phyloP scores from a whole-genome alignment of 108 stramenopile genomes.

The Cyclostephanos invisitatus region DNA sequence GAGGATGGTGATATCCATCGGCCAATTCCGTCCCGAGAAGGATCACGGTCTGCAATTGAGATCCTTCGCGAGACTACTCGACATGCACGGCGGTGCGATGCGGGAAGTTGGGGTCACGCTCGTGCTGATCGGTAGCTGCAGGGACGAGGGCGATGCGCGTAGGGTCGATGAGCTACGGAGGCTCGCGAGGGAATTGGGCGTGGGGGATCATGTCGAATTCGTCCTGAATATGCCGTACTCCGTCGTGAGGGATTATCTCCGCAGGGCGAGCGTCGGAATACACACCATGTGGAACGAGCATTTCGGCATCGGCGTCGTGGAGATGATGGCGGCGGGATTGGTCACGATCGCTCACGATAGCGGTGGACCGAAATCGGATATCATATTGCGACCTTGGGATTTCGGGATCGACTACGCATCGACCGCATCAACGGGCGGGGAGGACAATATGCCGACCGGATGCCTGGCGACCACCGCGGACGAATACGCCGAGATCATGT shows the following conservation, averaged over 20 bases:
- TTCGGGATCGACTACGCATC: constrained; percentile 8
- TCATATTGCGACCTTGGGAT: constrained; percentile 49
- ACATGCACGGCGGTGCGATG: constrained; percentile 17
- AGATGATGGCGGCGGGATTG: constrained; percentile 98
- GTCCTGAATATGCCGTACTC: constrained; percentile 89
- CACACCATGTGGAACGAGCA: constrained; percentile 99
- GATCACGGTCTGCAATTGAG: constrained; percentile 90
- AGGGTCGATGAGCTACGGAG: constrained; percentile 67
- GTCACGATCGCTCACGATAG: constrained; percentile 93
- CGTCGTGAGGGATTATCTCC: constrained; percentile 77
- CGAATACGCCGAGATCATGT: constrained; percentile 75
- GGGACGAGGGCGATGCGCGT: constrained; percentile 79
- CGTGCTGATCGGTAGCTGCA: constrained; percentile 92
- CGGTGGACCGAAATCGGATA: constrained; percentile 94
- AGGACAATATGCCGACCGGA: constrained; percentile 43
- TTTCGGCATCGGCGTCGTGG: constrained; percentile 99
- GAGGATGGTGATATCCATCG: constrained; percentile 86
- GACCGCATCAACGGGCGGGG: background rate
- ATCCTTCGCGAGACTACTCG: constrained; percentile 55
- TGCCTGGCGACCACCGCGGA: constrained; percentile 75
- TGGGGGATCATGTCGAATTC: constrained; percentile 78
- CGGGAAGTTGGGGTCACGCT: constrained; percentile 55
- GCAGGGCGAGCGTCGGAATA: constrained; percentile 84
- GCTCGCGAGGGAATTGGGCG: constrained; percentile 56
- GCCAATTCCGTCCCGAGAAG: constrained; percentile 99